These are phyloP conservation scores for Stephania cephalantha DNA, from an alignment of 164 flowering plant species.

Conservation along the genomic window DNA sequence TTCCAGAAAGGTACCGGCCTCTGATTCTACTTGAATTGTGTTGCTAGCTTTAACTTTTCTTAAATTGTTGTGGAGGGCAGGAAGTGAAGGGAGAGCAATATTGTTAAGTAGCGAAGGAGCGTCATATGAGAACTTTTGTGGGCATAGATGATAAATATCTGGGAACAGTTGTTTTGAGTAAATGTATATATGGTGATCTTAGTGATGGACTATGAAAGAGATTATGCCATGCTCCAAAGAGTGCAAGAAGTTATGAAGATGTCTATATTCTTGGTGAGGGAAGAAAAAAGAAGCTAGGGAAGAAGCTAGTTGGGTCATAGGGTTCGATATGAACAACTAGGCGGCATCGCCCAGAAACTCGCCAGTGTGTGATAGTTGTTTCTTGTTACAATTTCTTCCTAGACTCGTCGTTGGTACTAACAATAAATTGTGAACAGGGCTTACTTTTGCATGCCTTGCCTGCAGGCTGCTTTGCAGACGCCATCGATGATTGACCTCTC, in stretches of 20 bases:
- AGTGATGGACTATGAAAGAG: neutral
- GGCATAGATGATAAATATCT: neutral
- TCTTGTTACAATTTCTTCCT: neutral
- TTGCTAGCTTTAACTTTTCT: neutral
- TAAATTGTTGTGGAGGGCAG: neutral
- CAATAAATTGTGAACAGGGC: neutral
- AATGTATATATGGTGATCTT: neutral
- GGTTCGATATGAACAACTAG: neutral
- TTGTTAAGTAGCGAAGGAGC: neutral
- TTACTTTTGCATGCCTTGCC: neutral
- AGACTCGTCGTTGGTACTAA: neutral
- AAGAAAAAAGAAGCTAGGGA: neutral
- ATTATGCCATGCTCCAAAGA: neutral
- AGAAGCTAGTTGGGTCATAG: neutral
- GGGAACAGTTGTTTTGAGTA: neutral
- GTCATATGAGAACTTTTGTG: neutral
- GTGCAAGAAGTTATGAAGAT: neutral
- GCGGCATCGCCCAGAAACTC: neutral
- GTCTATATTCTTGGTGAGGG: neutral
- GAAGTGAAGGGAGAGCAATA: neutral
- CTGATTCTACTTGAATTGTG: neutral
- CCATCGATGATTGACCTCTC: neutral
- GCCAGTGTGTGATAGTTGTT: neutral
- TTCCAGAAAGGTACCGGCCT: too few relatives aligned
- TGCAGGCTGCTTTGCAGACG: neutral